These are phyloP conservation scores for Trichoderma virens DNA, from an alignment of 495 filamentous ascomycete species.

Conservation along the genomic window DNA sequence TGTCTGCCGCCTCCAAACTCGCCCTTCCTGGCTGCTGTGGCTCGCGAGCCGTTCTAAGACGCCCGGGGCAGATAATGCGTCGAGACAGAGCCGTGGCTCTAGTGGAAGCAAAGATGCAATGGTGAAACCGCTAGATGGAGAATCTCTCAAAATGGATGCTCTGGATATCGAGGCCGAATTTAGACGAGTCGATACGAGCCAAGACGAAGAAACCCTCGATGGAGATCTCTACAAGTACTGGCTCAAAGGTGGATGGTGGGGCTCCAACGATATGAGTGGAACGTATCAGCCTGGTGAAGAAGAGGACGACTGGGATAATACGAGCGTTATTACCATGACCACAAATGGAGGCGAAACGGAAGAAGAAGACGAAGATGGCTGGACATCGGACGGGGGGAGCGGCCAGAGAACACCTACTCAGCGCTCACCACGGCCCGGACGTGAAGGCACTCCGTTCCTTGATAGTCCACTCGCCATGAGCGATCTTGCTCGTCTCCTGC, in stretches of 20 bases:
- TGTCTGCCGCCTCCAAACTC: slow-evolving; percentile 51
- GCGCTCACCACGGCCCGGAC: slow-evolving; percentile 30
- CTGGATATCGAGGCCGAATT: slow-evolving; percentile 8
- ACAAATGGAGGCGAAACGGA: slow-evolving; percentile 13
- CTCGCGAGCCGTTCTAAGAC: slow-evolving; percentile 39
- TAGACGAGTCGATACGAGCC: not conserved
- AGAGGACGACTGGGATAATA: slow-evolving; percentile 59
- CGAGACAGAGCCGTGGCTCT: not conserved
- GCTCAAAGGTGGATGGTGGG: slow-evolving; percentile 73
- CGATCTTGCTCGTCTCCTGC: slow-evolving; percentile 71
- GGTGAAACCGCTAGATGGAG: not conserved
- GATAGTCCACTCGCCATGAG: slow-evolving; percentile 58
- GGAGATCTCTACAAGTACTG: slow-evolving; percentile 73
- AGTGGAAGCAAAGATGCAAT: slow-evolving; percentile 1
- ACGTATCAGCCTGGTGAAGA: slow-evolving; percentile 53
- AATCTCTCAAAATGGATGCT: not conserved
- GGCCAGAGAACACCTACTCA: slow-evolving; percentile 75
- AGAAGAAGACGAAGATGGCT: slow-evolving; percentile 41
- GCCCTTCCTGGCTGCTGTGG: slow-evolving; percentile 56
- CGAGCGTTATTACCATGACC: slow-evolving; percentile 60
- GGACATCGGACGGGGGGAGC: slow-evolving; percentile 41
- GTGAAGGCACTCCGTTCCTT: slow-evolving; percentile 49
- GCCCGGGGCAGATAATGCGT: not conserved
- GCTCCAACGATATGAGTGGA: slow-evolving; percentile 65
- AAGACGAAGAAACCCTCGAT: slow-evolving; percentile 39